Evolutionary conservation across 306 rosid genomes (phyloP).

Genomic region (Hippophae gyantsensis): DNA sequence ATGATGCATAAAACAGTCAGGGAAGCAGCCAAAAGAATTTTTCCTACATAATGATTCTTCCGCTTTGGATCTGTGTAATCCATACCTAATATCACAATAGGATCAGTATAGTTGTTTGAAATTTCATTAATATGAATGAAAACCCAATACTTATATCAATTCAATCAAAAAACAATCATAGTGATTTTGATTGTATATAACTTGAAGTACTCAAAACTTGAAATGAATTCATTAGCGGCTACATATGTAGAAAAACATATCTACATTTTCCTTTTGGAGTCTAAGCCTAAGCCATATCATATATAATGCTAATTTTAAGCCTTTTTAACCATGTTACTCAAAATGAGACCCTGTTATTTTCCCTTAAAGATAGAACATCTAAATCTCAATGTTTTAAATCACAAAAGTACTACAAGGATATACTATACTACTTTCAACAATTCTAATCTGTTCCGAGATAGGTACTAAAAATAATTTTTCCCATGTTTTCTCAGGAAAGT

Average conservation of each 20-base stretch:
- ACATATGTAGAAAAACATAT: background rate
- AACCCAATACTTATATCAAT: background rate
- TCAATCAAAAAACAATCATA: background rate
- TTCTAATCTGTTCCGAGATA: too few species aligned
- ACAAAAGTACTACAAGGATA: too few species aligned
- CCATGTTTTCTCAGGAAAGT: too few species aligned
- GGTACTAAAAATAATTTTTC: too few species aligned
- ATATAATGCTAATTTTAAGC: too few species aligned
- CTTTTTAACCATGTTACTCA: too few species aligned
- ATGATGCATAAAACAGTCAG: slow-evolving; percentile 68
- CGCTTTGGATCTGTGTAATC: slow-evolving; percentile 75
- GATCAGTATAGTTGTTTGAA: background rate
- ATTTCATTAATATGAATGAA: slow-evolving; percentile 2
- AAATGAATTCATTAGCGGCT: background rate
- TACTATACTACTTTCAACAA: too few species aligned
- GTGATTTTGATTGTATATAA: background rate
- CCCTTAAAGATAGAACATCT: too few species aligned
- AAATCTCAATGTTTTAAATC: too few species aligned
- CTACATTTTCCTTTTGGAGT: too few species aligned
- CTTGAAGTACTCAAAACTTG: background rate
- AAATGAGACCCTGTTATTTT: too few species aligned
- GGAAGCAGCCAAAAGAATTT: slow-evolving; percentile 62
- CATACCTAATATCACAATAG: slow-evolving; percentile 46
- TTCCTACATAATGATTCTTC: slow-evolving; percentile 62
- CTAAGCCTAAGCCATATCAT: too few species aligned